Conservation (phyloP, 1,139 yeast species). For the Protomyces pachydermus region DNA sequence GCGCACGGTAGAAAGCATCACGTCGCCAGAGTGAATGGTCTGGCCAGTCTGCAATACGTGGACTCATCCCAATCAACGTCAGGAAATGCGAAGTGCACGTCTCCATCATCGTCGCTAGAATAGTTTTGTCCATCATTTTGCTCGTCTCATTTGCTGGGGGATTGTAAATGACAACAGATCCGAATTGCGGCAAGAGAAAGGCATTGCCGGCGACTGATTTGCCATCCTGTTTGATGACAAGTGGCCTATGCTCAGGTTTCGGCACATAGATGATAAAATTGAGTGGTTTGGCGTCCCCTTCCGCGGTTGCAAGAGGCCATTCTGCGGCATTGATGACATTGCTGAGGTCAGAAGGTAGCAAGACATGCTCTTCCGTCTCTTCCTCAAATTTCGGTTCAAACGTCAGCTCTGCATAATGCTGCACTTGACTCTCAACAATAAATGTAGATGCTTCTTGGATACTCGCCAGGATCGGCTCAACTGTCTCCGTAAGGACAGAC, state of each 20-base stretch:
- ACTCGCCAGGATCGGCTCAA: conserved; percentile 46
- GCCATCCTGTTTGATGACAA: conserved; percentile 40
- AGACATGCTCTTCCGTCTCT: conserved; percentile 35
- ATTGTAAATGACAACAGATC: conserved; percentile 46
- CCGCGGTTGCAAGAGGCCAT: conserved; percentile 53
- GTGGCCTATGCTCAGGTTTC: conserved; percentile 46
- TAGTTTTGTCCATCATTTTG: conserved; percentile 45
- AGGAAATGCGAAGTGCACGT: conserved; percentile 71
- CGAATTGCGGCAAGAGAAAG: conserved; percentile 88
- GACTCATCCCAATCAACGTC: conserved; percentile 58
- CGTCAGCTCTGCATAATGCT: conserved; percentile 54
- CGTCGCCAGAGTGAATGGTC: conserved; percentile 42
- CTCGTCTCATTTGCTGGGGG: conserved; percentile 33
- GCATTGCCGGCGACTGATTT: conserved; percentile 51
- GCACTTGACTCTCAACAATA: conserved; percentile 72
- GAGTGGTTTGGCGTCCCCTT: conserved; percentile 17
- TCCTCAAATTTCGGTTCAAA: conserved; percentile 36
- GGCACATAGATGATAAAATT: conserved; percentile 68
- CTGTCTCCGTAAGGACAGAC: conserved; percentile 43
- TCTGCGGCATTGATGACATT: conserved; percentile 73
- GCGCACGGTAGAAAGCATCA: conserved; percentile 60
- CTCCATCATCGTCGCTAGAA: conserved; percentile 56
- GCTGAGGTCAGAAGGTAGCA: conserved; percentile 47
- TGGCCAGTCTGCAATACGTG: conserved; percentile 38
- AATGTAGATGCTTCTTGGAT: conserved; percentile 59